These are phyloP conservation scores for Mycena venus DNA, from an alignment of 768 basidiomycete species.

Conservation along the genomic window DNA sequence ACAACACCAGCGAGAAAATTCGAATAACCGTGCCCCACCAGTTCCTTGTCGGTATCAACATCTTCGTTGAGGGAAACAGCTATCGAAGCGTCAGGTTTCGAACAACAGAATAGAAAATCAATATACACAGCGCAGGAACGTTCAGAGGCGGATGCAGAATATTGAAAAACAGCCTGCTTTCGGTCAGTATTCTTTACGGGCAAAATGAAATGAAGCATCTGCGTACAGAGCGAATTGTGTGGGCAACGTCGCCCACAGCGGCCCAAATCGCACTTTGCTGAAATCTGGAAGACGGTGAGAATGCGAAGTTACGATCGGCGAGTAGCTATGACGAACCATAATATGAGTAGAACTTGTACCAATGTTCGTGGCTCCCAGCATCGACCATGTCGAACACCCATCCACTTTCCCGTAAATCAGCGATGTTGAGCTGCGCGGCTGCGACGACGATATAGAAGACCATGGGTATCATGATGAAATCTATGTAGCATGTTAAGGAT, in stretches of 20 bases:
- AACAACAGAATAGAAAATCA: neutral
- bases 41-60: constrained; percentile 91
- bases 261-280: constrained; percentile 67
- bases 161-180: constrained; percentile 81
- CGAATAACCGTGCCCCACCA: constrained; percentile 93
- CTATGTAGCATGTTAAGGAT: constrained; percentile 49
- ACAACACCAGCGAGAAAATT: constrained; percentile 86
- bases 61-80: constrained; percentile 92
- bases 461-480: constrained; percentile 84
- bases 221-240: constrained; percentile 93
- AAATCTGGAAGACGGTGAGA: constrained; percentile 62
- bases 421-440: constrained; percentile 72
- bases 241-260: constrained; percentile 87
- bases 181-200: neutral
- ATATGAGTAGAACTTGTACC: constrained; percentile 91
- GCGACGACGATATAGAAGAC: constrained; percentile 88
- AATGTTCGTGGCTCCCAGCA: constrained; percentile 55
- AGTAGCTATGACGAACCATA: constrained; percentile 76
- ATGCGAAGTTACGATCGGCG: neutral
- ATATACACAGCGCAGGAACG: constrained; percentile 22
- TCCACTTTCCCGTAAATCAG: constrained; percentile 69
- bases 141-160: constrained; percentile 89
- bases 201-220: neutral
- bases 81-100: constrained; percentile 40
- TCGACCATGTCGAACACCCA: constrained; percentile 88